Evolutionary conservation across 495 filamentous ascomycete species (phyloP), one percentile per base, ranked within the genome.

Genomic region (Penicillium goetzii): DNA sequence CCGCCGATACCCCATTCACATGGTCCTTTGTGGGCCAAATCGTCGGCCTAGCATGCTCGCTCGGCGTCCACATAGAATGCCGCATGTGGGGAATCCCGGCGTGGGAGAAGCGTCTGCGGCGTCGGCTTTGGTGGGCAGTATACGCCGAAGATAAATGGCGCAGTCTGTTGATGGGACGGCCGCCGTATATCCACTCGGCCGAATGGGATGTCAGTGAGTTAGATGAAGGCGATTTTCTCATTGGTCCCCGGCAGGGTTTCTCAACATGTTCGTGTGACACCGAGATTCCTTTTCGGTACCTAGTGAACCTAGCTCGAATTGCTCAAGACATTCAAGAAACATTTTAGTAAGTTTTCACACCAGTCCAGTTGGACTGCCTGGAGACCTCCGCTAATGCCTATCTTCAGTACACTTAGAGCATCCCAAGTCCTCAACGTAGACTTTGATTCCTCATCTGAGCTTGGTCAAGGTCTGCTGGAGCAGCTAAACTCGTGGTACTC

Each of bases 131-230:
- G 60, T 96, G 93, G 92, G 93, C 91, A 3, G 78, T 97, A 62
- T 97, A 92, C 70, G 91, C 92, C 87, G 90, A 96, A 70, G 93
- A 97, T 69, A 96, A 95, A 78, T 97, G 93, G 92, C 89, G 90
- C 40, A 89, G 90, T 28, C 78, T 97, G 12, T 4, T 93, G 26
- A 87, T 93, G 67, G 92, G 93, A 25, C 87, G 92, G 10, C 93
- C 93, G 3, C 92, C 92, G 10, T 92, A 93, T 70, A 92, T 80
- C 66, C 89, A 89, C 59, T 78, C 83, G 40, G 85, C 88, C 40
- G 92, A 96, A 73, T 96, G 92, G 92, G 91, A 88, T 23, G 92
- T 96, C 10, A 85, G 86, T 61, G 77, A 84, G 17, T 78, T 95
- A 43, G 83, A 81, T 17, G 79, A 83, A 30, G 83, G 85, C 26